Conservation (phyloP, 139 green algal genomes). For the Ettlia oleoabundans region DNA sequence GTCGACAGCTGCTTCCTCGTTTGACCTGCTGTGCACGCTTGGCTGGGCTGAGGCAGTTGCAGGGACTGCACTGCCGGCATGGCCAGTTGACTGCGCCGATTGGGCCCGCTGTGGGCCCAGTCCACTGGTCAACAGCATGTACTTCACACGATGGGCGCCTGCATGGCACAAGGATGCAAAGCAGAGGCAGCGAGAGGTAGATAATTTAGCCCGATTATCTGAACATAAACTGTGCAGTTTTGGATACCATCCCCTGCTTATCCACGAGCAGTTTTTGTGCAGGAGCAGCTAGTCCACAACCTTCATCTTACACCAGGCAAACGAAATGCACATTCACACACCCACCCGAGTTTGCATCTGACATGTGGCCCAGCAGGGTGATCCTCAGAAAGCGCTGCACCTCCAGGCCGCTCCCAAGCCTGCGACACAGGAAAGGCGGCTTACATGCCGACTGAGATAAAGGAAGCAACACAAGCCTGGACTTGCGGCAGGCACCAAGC, state of each 20-base stretch:
- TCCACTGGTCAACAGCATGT: constrained; percentile 41
- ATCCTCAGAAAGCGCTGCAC: constrained; percentile 59
- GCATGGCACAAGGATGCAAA: neutral
- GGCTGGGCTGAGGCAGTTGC: constrained; percentile 1
- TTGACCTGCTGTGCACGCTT: neutral
- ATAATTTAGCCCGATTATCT: no score
- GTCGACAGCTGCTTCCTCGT: no score
- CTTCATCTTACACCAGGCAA: no score
- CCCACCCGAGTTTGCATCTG: constrained; percentile 5
- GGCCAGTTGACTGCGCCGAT: neutral
- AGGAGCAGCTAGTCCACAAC: neutral
- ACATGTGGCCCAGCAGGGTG: constrained; percentile 48
- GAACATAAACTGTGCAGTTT: no score
- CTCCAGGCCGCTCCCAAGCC: constrained; percentile 34
- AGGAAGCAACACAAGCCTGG: no score
- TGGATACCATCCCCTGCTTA: no score
- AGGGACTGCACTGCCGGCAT: neutral
- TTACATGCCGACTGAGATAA: neutral
- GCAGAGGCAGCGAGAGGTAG: neutral
- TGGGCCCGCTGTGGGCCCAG: neutral
- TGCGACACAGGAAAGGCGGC: no score
- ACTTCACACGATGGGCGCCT: constrained; percentile 35
- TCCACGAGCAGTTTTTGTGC: no score
- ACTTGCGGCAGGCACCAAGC: no score
- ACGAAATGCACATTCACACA: no score